Evolutionary conservation across 2,329 filamentous ascomycete genomes (phyloP).

Genomic region (Grosmannia serpens): DNA sequence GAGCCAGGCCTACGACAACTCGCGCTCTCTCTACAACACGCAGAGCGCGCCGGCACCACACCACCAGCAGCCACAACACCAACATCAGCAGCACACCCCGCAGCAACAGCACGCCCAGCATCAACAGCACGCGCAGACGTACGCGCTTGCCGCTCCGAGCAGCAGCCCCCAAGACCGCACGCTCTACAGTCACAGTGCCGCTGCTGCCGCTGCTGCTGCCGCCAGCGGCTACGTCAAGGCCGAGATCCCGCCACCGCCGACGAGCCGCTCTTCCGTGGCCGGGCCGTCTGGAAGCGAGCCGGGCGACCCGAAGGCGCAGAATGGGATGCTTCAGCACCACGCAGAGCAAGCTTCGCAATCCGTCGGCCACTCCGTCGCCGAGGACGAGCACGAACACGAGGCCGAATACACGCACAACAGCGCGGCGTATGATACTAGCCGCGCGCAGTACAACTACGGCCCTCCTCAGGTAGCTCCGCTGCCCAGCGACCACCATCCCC

Average conservation of each 20-base stretch:
- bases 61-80: conserved; percentile 50
- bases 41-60: conserved; percentile 57
- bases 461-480: conserved; percentile 52
- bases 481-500: conserved; percentile 61
- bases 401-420: conserved; percentile 81
- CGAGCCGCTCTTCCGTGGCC: conserved; percentile 45
- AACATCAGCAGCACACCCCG: conserved; percentile 45
- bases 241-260: conserved; percentile 72
- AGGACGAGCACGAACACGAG: conserved; percentile 63
- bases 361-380: conserved; percentile 40
- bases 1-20: conserved; percentile 61
- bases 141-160: conserved; percentile 54
- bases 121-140: conserved; percentile 56
- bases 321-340: conserved; percentile 52
- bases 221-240: conserved; percentile 59
- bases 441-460: conserved; percentile 61
- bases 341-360: conserved; percentile 40
- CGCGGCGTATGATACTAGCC: conserved; percentile 60
- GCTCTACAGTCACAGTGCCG: conserved; percentile 50
- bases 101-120: conserved; percentile 30
- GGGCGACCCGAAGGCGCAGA: conserved; percentile 50
- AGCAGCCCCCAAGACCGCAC: conserved; percentile 45
- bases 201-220: conserved; percentile 4
- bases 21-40: conserved; percentile 67
- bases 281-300: conserved; percentile 46